A percentile compares a stretch with the other conserved stretches of the same genome.
These are phyloP conservation scores for Strombidium stylifer DNA, from an alignment of 73 alveolate genomes.

Conservation along the genomic window DNA sequence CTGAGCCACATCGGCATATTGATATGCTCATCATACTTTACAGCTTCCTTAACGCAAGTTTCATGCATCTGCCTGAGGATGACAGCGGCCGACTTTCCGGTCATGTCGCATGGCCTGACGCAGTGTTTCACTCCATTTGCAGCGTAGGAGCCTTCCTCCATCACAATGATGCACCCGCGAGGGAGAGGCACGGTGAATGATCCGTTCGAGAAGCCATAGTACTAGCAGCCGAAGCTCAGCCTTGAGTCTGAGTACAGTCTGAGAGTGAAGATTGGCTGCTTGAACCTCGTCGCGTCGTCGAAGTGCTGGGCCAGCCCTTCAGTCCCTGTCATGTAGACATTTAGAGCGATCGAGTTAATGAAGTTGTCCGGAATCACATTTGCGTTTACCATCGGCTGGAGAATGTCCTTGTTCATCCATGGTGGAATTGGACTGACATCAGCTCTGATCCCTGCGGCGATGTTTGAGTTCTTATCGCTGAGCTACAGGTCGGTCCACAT, in stretches of 20 bases:
- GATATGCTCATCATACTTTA: constrained; percentile 53
- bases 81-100: constrained; percentile 71
- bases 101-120: constrained; percentile 70
- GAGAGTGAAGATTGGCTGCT: constrained; percentile 80
- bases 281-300: constrained; percentile 90
- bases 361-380: constrained; percentile 57
- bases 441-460: constrained; percentile 87
- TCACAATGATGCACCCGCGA: constrained; percentile 54
- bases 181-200: constrained; percentile 79
- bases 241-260: constrained; percentile 81
- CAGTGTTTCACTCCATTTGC: constrained; percentile 72
- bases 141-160: constrained; percentile 69
- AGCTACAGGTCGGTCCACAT: constrained; percentile 80
- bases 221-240: constrained; percentile 79
- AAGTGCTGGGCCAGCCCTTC: constrained; percentile 92
- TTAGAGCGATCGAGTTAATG: constrained; percentile 82
- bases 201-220: constrained; percentile 80
- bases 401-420: constrained; percentile 59
- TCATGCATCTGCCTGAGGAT: constrained; percentile 66
- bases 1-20: constrained; percentile 67
- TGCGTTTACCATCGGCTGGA: constrained; percentile 46
- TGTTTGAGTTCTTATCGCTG: constrained; percentile 70
- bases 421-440: constrained; percentile 79
- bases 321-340: constrained; percentile 85
- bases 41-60: constrained; percentile 35